Conservation (phyloP, 1,284 basidiomycete genomes). For the Wolfiporia cocos region DNA sequence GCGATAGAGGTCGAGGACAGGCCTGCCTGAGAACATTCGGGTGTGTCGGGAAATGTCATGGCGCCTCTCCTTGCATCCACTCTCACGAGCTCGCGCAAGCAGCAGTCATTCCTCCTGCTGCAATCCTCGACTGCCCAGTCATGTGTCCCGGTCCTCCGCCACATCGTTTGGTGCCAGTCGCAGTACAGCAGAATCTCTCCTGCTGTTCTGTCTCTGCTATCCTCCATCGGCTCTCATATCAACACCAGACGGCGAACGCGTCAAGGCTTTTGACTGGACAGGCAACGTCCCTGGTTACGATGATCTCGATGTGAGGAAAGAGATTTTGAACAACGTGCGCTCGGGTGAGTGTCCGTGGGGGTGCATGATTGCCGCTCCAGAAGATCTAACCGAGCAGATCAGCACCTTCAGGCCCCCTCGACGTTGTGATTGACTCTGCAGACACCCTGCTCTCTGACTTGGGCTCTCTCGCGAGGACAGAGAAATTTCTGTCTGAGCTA, state of each 20-base stretch:
- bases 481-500: constrained; percentile 43
- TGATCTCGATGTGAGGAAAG: constrained; percentile 25
- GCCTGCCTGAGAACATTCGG: constrained; percentile 1
- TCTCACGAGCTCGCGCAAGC: constrained; percentile 31
- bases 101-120: constrained; percentile 49
- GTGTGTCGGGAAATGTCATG: constrained; percentile 21
- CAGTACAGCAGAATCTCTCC: constrained; percentile 24
- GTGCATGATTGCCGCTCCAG: neutral
- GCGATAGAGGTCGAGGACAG: constrained; percentile 5
- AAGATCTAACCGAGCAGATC: constrained; percentile 1
- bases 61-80: constrained; percentile 26
- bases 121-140: constrained; percentile 65
- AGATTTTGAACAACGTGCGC: constrained; percentile 39
- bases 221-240: constrained; percentile 38
- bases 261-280: constrained; percentile 48
- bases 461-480: constrained; percentile 46
- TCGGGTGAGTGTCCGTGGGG: constrained; percentile 31
- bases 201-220: constrained; percentile 61
- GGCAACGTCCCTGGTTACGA: constrained; percentile 49
- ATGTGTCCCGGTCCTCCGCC: constrained; percentile 49
- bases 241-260: constrained; percentile 18
- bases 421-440: constrained; percentile 61
- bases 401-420: constrained; percentile 39
- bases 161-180: constrained; percentile 26
- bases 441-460: constrained; percentile 57